phyloP scores from a whole-genome alignment of 495 filamentous ascomycete genomes.

The Penicillium nucicola region DNA sequence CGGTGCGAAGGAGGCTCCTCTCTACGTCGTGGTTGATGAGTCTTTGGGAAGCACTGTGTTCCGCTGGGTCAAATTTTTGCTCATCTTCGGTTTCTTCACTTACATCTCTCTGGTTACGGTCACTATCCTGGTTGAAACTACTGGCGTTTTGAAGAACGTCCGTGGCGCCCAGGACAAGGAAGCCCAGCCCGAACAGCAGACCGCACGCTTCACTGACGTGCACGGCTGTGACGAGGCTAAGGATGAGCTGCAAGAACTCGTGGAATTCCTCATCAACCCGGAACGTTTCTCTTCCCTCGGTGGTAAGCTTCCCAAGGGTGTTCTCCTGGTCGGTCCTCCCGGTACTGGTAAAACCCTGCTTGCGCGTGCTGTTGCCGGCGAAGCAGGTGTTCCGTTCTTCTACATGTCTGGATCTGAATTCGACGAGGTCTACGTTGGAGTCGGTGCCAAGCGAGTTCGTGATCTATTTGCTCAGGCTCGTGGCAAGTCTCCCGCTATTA shows the following conservation, averaged over 20 bases:
- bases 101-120: constrained; percentile 74
- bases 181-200: constrained; percentile 87
- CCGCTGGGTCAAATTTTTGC: constrained; percentile 83
- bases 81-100: constrained; percentile 69
- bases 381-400: constrained; percentile 98
- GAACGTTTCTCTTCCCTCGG: constrained; percentile 88
- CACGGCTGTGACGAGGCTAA: constrained; percentile 98
- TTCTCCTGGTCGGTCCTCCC: constrained; percentile 90
- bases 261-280: constrained; percentile 92
- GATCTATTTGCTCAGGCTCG: constrained; percentile 91
- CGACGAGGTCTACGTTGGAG: constrained; percentile 96
- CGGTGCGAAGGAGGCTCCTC: constrained; percentile 72
- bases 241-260: constrained; percentile 94
- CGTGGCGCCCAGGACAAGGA: constrained; percentile 68
- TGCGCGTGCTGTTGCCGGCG: constrained; percentile 92
- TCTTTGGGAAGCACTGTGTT: constrained; percentile 73
- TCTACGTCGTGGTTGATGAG: constrained; percentile 97
- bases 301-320: constrained; percentile 94
- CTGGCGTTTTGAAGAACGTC: constrained; percentile 74
- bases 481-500: constrained; percentile 86
- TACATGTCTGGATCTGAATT: constrained; percentile 99
- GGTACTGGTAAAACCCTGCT: constrained; percentile 98
- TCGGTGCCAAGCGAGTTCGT: constrained; percentile 95
- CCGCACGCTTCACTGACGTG: constrained; percentile 85
- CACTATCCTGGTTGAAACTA: constrained; percentile 74